These are phyloP conservation scores for Neoboletus subvelutipes DNA, from an alignment of 768 basidiomycete species.

Conservation along the genomic window DNA sequence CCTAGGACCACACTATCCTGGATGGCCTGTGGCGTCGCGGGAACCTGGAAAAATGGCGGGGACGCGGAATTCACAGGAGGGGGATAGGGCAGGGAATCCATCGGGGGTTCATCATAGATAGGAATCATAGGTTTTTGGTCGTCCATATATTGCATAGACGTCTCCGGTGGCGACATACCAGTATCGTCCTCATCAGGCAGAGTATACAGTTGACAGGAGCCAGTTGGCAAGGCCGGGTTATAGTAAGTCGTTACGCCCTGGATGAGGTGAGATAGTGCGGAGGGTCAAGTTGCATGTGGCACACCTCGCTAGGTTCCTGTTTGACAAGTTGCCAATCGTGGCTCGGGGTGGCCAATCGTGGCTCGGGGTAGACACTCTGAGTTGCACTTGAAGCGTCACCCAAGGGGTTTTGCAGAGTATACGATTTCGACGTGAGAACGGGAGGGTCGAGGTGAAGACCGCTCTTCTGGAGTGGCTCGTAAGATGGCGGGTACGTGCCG, in stretches of 20 bases:
- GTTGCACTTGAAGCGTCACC: constrained; percentile 12
- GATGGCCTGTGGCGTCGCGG: neutral
- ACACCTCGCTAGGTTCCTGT: constrained; percentile 28
- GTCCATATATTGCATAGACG: constrained; percentile 10
- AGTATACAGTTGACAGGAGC: constrained; percentile 18
- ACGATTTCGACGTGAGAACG: constrained; percentile 25
- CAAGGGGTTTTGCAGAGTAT: constrained; percentile 29
- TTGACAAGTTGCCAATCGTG: constrained; percentile 26
- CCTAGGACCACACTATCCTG: constrained; percentile 16
- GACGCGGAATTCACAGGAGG: constrained; percentile 26
- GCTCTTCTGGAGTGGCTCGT: neutral
- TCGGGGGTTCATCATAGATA: constrained; percentile 25
- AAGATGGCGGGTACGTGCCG: constrained; percentile 8
- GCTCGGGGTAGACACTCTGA: neutral
- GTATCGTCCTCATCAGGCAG: constrained; percentile 16
- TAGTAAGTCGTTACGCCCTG: constrained; percentile 11
- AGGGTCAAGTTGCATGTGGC: neutral
- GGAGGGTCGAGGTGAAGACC: constrained; percentile 8
- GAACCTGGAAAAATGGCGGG: constrained; percentile 21
- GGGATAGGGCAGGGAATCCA: constrained; percentile 33
- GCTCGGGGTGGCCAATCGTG: neutral
- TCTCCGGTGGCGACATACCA: neutral
- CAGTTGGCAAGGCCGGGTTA: constrained; percentile 12
- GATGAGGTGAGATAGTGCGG: constrained; percentile 8
- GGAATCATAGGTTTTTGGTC: constrained; percentile 9